phyloP scores from a whole-genome alignment of 163 green algal genomes.

The Scenedesmus sp. region DNA sequence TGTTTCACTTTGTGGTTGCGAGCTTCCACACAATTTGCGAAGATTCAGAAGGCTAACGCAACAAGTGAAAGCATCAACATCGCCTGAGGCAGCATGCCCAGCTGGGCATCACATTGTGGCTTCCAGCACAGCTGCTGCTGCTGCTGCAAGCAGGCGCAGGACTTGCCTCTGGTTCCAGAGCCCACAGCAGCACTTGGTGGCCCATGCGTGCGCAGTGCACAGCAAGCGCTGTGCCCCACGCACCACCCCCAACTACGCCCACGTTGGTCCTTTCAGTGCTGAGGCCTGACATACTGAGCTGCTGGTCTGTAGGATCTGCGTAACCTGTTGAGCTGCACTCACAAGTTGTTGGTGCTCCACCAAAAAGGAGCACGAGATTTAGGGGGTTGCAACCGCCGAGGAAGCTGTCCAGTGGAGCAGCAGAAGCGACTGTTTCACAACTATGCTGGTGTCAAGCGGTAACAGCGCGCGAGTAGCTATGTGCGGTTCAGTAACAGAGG shows the following conservation, averaged over 20 bases:
- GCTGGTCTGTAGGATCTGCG: neutral
- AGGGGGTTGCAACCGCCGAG: neutral
- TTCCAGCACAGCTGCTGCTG: neutral
- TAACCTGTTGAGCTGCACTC: neutral
- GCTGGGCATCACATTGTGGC: too few relatives aligned
- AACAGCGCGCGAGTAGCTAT: neutral
- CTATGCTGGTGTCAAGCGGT: neutral
- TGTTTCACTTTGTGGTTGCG: too few relatives aligned
- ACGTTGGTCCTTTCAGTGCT: neutral
- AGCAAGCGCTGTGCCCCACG: constrained; percentile 87
- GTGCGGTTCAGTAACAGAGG: neutral
- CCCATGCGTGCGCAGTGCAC: constrained; percentile 73
- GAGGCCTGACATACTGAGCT: neutral
- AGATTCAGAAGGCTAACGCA: too few relatives aligned
- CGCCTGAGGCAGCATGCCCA: too few relatives aligned
- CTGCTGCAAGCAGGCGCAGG: neutral
- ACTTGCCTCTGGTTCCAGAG: constrained; percentile 75
- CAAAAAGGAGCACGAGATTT: neutral
- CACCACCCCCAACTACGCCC: constrained; percentile 77
- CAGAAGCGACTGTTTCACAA: neutral
- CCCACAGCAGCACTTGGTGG: constrained; percentile 82
- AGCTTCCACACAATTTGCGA: too few relatives aligned
- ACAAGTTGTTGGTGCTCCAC: neutral
- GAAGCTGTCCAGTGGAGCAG: neutral
- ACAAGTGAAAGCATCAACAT: too few relatives aligned